Evolutionary conservation across 805 yeast genomes (phyloP).

Genomic region (Middelhovenomyces tepae): DNA sequence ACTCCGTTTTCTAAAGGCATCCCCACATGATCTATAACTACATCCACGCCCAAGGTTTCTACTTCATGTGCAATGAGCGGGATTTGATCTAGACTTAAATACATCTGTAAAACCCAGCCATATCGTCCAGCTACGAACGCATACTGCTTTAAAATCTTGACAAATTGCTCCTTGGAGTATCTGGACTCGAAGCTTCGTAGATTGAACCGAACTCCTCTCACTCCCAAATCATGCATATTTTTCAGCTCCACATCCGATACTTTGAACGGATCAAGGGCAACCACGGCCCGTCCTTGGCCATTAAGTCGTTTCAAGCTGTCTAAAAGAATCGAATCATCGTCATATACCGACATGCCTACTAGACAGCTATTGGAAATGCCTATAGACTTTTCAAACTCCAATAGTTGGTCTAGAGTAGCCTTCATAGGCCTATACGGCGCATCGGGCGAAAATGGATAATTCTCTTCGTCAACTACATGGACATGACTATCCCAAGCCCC

Average conservation of each 20-base stretch:
- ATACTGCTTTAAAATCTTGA: slow-evolving; percentile 2
- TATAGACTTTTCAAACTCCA: no score
- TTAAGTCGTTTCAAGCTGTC: slow-evolving; percentile 3
- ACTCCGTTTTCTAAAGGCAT: no score
- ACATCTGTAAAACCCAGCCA: slow-evolving; percentile 8
- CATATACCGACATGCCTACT: no score
- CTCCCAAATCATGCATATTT: slow-evolving; percentile 6
- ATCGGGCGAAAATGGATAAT: slow-evolving; percentile 6
- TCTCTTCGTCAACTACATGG: slow-evolving; percentile 5
- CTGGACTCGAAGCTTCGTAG: slow-evolving; percentile 3
- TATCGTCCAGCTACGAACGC: slow-evolving; percentile 2
- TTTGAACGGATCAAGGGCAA: slow-evolving; percentile 7
- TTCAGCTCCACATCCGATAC: slow-evolving; percentile 2
- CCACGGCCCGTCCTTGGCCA: slow-evolving; percentile 7
- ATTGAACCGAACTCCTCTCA: slow-evolving; percentile 7
- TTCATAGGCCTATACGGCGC: no score
- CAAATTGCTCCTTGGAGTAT: no score
- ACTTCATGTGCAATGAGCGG: slow-evolving; percentile 6
- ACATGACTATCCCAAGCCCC: slow-evolving; percentile 10
- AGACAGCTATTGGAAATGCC: no score
- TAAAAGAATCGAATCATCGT: slow-evolving; percentile 6
- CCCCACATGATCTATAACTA: slow-evolving; percentile 9
- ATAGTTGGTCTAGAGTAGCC: no score
- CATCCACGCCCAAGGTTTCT: slow-evolving; percentile 6
- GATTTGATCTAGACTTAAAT: slow-evolving; percentile 7